Evolutionary conservation across 305 asterid species (phyloP).

Genomic region (Fraxinus angustifolia): DNA sequence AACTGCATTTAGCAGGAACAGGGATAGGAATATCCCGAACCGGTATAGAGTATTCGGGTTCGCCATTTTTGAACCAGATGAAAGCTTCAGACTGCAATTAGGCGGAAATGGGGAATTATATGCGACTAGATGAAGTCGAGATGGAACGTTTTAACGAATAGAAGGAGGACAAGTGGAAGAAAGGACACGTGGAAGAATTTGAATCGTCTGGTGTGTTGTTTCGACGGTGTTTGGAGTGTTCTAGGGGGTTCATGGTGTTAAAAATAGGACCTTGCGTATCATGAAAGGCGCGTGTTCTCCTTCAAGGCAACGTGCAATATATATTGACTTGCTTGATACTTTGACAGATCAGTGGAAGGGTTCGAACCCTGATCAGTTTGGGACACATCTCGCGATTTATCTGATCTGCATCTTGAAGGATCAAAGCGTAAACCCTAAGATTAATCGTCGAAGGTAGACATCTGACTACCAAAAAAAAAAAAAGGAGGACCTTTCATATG

Average conservation of each 20-base stretch:
- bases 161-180: conserved; percentile 22
- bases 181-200: conserved; percentile 51
- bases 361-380: too few species aligned
- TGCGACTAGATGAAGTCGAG: conserved; percentile 5
- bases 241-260: not conserved
- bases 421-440: too few species aligned
- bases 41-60: conserved; percentile 29
- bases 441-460: too few species aligned
- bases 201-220: conserved; percentile 61
- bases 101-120: conserved; percentile 2
- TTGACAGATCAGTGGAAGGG: too few species aligned
- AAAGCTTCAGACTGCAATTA: conserved; percentile 17
- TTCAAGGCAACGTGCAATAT: too few species aligned
- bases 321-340: too few species aligned
- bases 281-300: too few species aligned
- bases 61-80: conserved; percentile 34
- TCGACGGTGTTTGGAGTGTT: conserved; percentile 4
- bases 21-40: conserved; percentile 36
- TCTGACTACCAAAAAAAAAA: too few species aligned
- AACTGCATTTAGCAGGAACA: conserved; percentile 34
- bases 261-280: too few species aligned
- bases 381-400: too few species aligned
- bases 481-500: too few species aligned
- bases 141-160: conserved; percentile 52
- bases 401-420: too few species aligned